These are phyloP conservation scores for Nadsonia fulvescens DNA, from an alignment of 805 yeast genomes.

Conservation along the genomic window DNA sequence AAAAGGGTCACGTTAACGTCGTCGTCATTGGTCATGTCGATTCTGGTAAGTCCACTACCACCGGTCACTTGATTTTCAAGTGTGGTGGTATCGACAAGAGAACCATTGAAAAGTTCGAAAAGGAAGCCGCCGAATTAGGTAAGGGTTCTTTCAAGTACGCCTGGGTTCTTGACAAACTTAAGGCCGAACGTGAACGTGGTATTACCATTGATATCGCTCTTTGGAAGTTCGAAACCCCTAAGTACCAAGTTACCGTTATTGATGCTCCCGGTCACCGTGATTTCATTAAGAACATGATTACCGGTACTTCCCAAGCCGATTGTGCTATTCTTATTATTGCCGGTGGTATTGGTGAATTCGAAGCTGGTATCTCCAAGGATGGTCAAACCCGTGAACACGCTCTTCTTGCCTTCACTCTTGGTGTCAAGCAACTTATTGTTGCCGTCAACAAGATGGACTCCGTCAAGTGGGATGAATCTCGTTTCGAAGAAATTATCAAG, in stretches of 20 bases:
- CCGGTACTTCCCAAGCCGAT: constrained; percentile 91
- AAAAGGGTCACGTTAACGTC: constrained; percentile 96
- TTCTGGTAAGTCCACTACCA: constrained; percentile 96
- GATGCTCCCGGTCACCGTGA: constrained; percentile 96
- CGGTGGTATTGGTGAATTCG: constrained; percentile 88
- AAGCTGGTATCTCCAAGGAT: constrained; percentile 87
- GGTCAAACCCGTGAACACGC: constrained; percentile 96
- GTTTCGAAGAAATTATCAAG: constrained; percentile 63
- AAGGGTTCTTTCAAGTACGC: constrained; percentile 97
- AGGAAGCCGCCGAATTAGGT: constrained; percentile 95
- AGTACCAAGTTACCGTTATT: constrained; percentile 76
- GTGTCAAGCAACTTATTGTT: constrained; percentile 73
- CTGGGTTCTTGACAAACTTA: constrained; percentile 89
- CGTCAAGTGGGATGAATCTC: constrained; percentile 68
- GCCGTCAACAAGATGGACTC: constrained; percentile 94
- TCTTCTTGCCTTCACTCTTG: constrained; percentile 73
- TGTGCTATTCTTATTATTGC: constrained; percentile 82
- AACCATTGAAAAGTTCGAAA: constrained; percentile 95
- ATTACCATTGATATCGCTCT: constrained; percentile 88
- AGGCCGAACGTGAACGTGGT: constrained; percentile 96
- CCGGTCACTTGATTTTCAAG: constrained; percentile 98
- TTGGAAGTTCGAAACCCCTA: constrained; percentile 86
- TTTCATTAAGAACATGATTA: constrained; percentile 90
- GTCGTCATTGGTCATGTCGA: constrained; percentile 99
- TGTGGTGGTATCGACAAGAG: constrained; percentile 98